Evolutionary conservation across 257 asterid species (phyloP).

Genomic region (Scutellaria minor): DNA sequence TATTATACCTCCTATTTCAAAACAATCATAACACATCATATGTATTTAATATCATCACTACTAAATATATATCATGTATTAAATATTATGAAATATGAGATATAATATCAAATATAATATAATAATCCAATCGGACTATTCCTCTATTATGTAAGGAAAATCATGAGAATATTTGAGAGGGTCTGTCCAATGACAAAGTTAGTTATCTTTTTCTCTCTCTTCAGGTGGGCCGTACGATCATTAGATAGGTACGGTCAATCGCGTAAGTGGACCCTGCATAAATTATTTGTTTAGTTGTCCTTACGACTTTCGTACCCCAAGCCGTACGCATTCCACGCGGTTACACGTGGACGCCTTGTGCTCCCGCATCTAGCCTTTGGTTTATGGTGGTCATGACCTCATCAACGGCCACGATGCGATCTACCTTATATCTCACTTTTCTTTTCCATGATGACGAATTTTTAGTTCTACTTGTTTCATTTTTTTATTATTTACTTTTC

Average conservation of each 20-base stretch:
- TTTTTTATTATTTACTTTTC: neutral
- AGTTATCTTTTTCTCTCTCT: constrained; percentile 22
- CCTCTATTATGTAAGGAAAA: no score
- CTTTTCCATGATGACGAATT: neutral
- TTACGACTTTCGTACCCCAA: constrained; percentile 36
- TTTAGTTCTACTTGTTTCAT: neutral
- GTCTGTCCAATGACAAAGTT: no score
- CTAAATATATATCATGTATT: no score
- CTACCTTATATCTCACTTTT: neutral
- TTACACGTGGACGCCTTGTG: constrained; percentile 24
- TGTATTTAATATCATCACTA: no score
- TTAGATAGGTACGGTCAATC: constrained; percentile 39
- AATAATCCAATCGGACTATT: no score
- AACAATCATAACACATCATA: no score
- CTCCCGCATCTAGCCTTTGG: constrained; percentile 26
- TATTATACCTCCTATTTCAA: no score
- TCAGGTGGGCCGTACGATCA: constrained; percentile 34
- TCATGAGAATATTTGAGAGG: neutral
- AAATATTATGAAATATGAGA: no score
- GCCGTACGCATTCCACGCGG: constrained; percentile 44
- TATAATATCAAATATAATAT: no score
- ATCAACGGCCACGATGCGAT: constrained; percentile 13
- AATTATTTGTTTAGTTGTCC: neutral
- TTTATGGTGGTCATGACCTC: no score
- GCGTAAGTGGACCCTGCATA: neutral